Evolutionary conservation across 805 yeast species (phyloP), one percentile per base, ranked within the genome.

Genomic region (Kazachstania africana): DNA sequence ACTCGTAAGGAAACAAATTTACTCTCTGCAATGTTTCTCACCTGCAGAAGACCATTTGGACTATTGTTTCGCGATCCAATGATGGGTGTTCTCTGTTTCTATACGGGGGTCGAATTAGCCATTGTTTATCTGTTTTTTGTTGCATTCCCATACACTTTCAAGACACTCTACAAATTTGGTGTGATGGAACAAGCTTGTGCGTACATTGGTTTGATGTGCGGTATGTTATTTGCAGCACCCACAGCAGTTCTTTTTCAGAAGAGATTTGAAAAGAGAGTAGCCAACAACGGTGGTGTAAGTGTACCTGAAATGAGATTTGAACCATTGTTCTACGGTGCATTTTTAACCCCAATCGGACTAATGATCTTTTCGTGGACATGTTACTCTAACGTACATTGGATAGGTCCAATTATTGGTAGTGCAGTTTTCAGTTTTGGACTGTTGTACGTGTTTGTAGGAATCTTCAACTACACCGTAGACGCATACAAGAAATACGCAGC

Each of bases 291-390:
- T 23, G 76, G 75, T 17, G 48, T 37, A 18, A 68, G 67, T 23
- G 57, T 65, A 2, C 82, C 87, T 4, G 87, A 78, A 52, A 57
- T 60, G 17, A 62, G 78, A 48, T 63, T 78, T 37, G 57, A 70
- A 23, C 63, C 79, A 5, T 69, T 78, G 37, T 71, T 74, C 48
- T 50, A 72, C 36, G 91, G 87, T n/a, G 72, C 82, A 0, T 56
- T 75, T 16, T 57, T 69, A 16, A 59, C 76, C 36, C 84, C 84
- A 1, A 60, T 72, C 18, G 69, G 82, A 0, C 57, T 81, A 32
- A 78, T 80, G 61, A 79, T 85, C 70, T 62, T 80, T 38, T 88
- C 75, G 3, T 81, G 91, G 87, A 67, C 84, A 3, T 67, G 75
- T 16, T 68, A 69, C 42, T 34, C 53, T 1, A 48, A 66, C 19